Evolutionary conservation across 2,329 filamentous ascomycete genomes (phyloP).

Genomic region (Fusarium mundagurra): DNA sequence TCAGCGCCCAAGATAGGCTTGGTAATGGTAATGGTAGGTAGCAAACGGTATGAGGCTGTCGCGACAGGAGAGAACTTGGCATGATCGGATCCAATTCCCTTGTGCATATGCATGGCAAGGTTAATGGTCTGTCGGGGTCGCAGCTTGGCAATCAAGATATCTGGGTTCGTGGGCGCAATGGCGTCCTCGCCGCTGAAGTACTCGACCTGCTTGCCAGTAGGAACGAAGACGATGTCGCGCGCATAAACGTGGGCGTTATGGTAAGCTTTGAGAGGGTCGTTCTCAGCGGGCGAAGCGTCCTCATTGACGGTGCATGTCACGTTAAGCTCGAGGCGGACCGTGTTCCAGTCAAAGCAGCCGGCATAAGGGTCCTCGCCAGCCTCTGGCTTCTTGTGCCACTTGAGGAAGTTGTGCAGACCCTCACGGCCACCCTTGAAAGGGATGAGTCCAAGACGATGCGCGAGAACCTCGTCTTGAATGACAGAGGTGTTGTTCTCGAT

Average conservation of each 20-base stretch:
- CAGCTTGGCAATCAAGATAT: constrained; percentile 94
- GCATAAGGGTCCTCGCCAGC: constrained; percentile 70
- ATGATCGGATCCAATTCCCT: constrained; percentile 93
- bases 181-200: constrained; percentile 74
- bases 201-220: constrained; percentile 76
- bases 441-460: constrained; percentile 88
- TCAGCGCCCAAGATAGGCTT: constrained; percentile 86
- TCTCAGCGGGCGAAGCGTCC: constrained; percentile 75
- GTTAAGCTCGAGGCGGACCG: constrained; percentile 79
- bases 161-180: constrained; percentile 84
- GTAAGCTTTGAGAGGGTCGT: constrained; percentile 86
- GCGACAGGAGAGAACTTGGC: constrained; percentile 97
- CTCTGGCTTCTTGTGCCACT: constrained; percentile 79
- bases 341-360: constrained; percentile 82
- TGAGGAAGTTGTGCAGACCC: constrained; percentile 80
- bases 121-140: constrained; percentile 89
- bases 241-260: constrained; percentile 86
- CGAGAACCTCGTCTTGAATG: constrained; percentile 96
- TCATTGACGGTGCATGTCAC: constrained; percentile 83
- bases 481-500: constrained; percentile 97
- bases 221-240: constrained; percentile 78
- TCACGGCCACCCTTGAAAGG: constrained; percentile 84
- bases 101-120: constrained; percentile 91
- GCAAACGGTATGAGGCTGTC: constrained; percentile 89
- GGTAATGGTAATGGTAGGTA: constrained; percentile 87